A percentile compares a stretch with the other conserved stretches of the same genome.
Conservation (phyloP, 2,329 filamentous ascomycete genomes). For the Exutisphaerella laricina region DNA sequence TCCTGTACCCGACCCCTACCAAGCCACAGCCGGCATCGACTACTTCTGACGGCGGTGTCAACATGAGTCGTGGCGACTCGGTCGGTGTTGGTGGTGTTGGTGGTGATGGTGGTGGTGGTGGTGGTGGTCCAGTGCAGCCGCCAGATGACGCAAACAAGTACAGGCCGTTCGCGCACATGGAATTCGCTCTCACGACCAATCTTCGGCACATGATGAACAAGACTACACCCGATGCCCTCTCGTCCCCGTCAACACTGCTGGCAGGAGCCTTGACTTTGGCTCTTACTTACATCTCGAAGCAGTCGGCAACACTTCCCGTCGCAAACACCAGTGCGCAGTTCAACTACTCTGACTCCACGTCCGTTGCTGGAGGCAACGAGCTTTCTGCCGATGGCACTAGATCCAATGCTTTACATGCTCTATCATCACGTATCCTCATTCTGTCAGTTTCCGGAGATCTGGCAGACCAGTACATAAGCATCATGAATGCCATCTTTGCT, state of each 20-base stretch:
- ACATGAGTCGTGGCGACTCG: conserved; percentile 24
- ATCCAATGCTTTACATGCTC: conserved; percentile 38
- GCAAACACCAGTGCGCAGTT: conserved; percentile 51
- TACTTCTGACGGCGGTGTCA: conserved; percentile 28
- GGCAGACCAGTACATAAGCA: conserved; percentile 86
- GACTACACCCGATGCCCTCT: conserved; percentile 61
- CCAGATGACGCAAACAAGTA: conserved; percentile 73
- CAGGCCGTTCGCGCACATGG: conserved; percentile 81
- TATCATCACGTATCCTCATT: conserved; percentile 80
- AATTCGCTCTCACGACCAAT: conserved; percentile 70
- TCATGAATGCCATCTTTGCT: conserved; percentile 98
- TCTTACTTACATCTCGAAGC: conserved; percentile 84
- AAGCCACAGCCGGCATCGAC: conserved; percentile 14
- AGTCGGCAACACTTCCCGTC: conserved; percentile 44
- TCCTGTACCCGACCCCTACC: conserved; percentile 69
- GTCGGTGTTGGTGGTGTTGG: no score
- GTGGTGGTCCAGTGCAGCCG: conserved; percentile 25
- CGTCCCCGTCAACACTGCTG: conserved; percentile 73
- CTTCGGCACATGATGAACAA: conserved; percentile 65
- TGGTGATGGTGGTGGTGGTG: conserved; percentile 20
- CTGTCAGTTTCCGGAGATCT: conserved; percentile 85
- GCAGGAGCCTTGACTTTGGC: conserved; percentile 87
- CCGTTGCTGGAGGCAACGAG: conserved; percentile 48
- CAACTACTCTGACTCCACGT: conserved; percentile 50
- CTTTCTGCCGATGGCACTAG: conserved; percentile 41